A percentile compares a stretch with the other conserved stretches of the same genome.
These are phyloP conservation scores for Graphium sp. DNA, from an alignment of 2,329 filamentous ascomycete species.

Conservation along the genomic window DNA sequence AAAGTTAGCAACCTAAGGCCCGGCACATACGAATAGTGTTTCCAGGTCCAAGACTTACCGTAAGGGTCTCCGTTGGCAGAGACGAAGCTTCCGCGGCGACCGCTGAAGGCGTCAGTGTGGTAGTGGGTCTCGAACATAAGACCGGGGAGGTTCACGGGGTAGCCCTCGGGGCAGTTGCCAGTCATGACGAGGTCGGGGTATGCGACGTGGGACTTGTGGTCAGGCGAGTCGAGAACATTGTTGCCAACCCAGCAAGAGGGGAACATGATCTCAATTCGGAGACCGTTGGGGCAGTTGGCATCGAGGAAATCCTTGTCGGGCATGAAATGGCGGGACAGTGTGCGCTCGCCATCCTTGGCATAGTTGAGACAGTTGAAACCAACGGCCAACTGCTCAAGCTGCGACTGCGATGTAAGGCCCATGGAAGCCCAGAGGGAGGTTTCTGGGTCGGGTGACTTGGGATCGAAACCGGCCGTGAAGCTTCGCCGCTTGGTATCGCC, in stretches of 20 bases:
- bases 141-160: constrained; percentile 50
- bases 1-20: background rate
- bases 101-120: constrained; percentile 49
- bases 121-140: constrained; percentile 81
- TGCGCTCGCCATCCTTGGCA: constrained; percentile 42
- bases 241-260: constrained; percentile 78
- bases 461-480: constrained; percentile 52
- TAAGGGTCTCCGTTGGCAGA: constrained; percentile 64
- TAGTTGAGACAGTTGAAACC: constrained; percentile 97
- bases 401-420: constrained; percentile 47
- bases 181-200: constrained; percentile 65
- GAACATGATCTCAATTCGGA: constrained; percentile 76
- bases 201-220: constrained; percentile 52
- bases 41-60: constrained; percentile 24
- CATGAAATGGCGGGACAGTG: constrained; percentile 66
- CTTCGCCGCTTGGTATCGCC: constrained; percentile 52
- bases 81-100: constrained; percentile 51
- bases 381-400: constrained; percentile 62
- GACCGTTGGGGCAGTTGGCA: constrained; percentile 61
- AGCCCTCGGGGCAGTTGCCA: constrained; percentile 57
- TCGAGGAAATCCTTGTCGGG: constrained; percentile 71
- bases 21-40: background rate
- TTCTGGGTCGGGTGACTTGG: constrained; percentile 41
- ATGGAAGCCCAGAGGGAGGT: constrained; percentile 54
- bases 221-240: constrained; percentile 33